Evolutionary conservation across 805 yeast species (phyloP), one percentile per base, ranked within the genome.

Genomic region (Kodamaea fukazawae): DNA sequence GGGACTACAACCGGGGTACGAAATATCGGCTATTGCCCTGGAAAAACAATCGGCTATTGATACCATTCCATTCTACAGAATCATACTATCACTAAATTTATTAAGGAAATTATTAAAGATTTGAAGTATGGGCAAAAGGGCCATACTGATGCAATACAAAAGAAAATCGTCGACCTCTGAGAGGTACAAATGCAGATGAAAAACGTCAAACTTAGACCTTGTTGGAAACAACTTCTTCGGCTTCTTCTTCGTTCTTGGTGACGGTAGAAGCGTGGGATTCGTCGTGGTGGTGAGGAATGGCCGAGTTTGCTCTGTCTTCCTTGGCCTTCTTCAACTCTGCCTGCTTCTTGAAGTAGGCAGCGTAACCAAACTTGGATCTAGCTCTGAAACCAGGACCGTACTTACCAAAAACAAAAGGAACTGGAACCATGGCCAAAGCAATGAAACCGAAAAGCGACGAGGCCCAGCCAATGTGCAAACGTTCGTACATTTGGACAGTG

Each of bases 381-480:
- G 55, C 51, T 70, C 95, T 79, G 42, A 86, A 58, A 16, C 38
- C 42, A 7, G 78, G 70, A 16, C 91, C 93, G 60, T 70, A 77
- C 27, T 58, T 67, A 41, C 70, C 76, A 54, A 84, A 82, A 7
- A 79, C 55, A 79, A 86, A 84, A 9, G 91, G 91, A 36, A 83
- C 81, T 10, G 91, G 90, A 14, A 81, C 66, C 78, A 84, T 67
- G 0, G 79, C 83, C 23, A 88, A 60, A 7, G 87, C 73, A 55
- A 84, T 73, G 49, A 83, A 79, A 0, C 68, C 81, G 60, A 83
- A 77, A 6, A 83, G 49, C 0, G 88, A 76, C 23, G 83, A 68
- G 8, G 95, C 96, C 95, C 95, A 87, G 51, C 77, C 85, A 48
- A 81, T 76, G 29, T 79, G 79, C 53, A 89, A 67, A 32, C 72